phyloP scores from a whole-genome alignment of 1,284 basidiomycete genomes.

The Vanrija sp. region DNA sequence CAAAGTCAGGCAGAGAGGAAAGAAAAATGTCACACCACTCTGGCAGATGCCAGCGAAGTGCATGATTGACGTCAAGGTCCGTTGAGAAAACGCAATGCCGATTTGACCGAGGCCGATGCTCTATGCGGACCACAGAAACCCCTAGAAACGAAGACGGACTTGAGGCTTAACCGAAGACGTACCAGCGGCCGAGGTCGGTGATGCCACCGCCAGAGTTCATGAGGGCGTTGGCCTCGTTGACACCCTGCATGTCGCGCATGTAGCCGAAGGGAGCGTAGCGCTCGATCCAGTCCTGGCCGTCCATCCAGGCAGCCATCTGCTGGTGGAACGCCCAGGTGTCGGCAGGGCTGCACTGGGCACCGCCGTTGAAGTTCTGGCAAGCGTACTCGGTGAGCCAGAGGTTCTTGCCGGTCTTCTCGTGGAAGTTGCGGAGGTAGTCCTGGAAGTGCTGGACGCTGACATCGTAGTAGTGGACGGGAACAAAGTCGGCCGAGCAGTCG shows the following conservation, averaged over 20 bases:
- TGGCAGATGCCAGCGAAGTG: background rate
- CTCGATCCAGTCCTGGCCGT: slow-evolving; percentile 56
- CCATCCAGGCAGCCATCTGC: slow-evolving; percentile 57
- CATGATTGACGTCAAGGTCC: background rate
- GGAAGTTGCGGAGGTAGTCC: slow-evolving; percentile 44
- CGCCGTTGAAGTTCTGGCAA: slow-evolving; percentile 61
- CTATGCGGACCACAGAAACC: background rate
- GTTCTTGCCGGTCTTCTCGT: slow-evolving; percentile 27
- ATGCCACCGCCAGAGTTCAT: slow-evolving; percentile 42
- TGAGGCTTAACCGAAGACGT: slow-evolving; percentile 9
- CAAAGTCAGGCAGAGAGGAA: slow-evolving; percentile 1
- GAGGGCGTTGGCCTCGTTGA: slow-evolving; percentile 60
- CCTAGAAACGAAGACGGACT: background rate
- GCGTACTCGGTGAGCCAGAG: slow-evolving; percentile 49
- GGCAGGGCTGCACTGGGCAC: slow-evolving; percentile 58
- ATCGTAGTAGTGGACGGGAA: slow-evolving; percentile 48
- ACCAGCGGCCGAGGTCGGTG: slow-evolving; percentile 42
- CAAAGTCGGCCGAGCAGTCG: slow-evolving; percentile 37
- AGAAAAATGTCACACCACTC: background rate
- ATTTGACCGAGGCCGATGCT: background rate
- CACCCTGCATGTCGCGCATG: slow-evolving; percentile 64
- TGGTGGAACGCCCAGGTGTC: slow-evolving; percentile 57
- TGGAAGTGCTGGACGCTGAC: slow-evolving; percentile 32
- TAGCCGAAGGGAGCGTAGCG: slow-evolving; percentile 68
- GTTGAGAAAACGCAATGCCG: too few species aligned